Base-by-base conservation (phyloP, 306 rosid species). In the Quercus alba region DNA sequence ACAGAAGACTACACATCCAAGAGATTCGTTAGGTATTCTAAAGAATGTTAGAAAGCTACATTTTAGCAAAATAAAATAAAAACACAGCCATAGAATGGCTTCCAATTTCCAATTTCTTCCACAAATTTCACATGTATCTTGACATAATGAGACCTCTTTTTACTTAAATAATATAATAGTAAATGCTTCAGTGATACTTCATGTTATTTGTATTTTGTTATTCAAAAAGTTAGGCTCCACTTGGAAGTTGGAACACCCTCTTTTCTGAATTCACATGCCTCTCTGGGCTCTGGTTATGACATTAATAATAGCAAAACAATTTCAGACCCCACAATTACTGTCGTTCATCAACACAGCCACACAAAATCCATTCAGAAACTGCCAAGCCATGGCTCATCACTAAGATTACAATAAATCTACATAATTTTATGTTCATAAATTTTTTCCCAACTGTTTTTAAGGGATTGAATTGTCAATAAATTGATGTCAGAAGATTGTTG, bases 371-470 rank as follows among this genome's bases (percentile, higher is more conserved):
- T 56, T 26, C 14, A 72, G 63, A 55, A 79, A 75, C 61, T 57
- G 23, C 54, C 81, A 71, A 59, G 51, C 73, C 31, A 62, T 85
- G 70, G 73, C 85, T 56, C 76, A 81, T 62, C 56, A 21, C 68
- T 11, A 21, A 35, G 21, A 23, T 72, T 82, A 6, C 83, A 26
- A 70, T 12, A 12, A 49, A 13, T 12, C 54, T 41, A 41, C 11
- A 41, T 41, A 41, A 41, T 41, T 8, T 7, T 8, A 8, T 41
- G 46, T 8, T 41, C 46, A 41, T 41, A 7, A 41, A 41, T 8
- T 41, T 41, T 41, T 41, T 8, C 46, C 11, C 46, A 41, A 41
- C 46, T 41, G 46, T 11, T 8, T 41, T 41, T 0, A 41, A 41
- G 46, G 9, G 46, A 41, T 41, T 31, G 35, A 31, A 31, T 31